A percentile compares a stretch with the other conserved stretches of the same genome.
Conservation (phyloP, 345 rosid genomes). For the Citrus sp. region DNA sequence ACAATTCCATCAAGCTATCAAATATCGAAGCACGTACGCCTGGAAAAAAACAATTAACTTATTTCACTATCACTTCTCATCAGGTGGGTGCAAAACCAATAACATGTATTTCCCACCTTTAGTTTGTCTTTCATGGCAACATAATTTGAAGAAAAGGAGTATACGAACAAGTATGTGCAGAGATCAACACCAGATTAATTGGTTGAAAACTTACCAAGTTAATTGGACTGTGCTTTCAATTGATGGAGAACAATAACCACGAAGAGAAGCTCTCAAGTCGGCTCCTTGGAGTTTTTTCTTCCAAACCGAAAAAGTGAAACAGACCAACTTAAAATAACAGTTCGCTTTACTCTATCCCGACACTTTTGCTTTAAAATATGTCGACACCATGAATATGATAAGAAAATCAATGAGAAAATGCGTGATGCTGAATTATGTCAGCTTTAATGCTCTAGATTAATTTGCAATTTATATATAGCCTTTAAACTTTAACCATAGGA, state of each 20-base stretch:
- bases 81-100: neutral
- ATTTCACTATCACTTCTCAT: neutral
- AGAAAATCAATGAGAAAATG: neutral
- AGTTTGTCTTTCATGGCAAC: neutral
- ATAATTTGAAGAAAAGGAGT: neutral
- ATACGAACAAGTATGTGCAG: neutral
- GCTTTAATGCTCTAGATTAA: neutral
- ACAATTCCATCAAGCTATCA: neutral
- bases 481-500: neutral
- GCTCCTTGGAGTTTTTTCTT: conserved; percentile 11
- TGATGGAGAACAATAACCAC: neutral
- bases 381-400: conserved; percentile 9
- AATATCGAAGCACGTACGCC: neutral
- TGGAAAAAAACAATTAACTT: neutral
- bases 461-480: neutral
- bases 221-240: conserved; percentile 21
- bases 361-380: neutral
- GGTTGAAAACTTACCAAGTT: conserved; percentile 20
- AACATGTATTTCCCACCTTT: neutral
- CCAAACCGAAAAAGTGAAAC: conserved; percentile 12
- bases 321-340: neutral
- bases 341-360: conserved; percentile 10
- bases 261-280: neutral
- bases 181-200: neutral
- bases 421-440: neutral